Conservation (phyloP, 345 rosid genomes). For the Eucalyptus coolabah region DNA sequence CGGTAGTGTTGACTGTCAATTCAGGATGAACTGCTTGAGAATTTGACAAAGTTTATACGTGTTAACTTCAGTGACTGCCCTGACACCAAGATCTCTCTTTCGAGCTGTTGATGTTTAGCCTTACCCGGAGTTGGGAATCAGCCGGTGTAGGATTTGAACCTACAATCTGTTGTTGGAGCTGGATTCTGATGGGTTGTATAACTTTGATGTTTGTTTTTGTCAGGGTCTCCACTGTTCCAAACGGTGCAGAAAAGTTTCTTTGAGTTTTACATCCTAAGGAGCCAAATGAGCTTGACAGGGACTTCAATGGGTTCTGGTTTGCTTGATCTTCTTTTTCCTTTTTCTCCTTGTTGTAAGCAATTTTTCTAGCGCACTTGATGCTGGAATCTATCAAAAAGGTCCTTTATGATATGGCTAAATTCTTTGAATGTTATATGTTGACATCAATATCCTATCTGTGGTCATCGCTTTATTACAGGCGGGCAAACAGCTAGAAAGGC, state of each 20-base stretch:
- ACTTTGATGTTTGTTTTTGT: background rate
- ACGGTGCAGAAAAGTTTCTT: background rate
- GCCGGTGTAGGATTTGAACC: background rate
- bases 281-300: constrained; percentile 68
- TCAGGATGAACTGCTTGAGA: background rate
- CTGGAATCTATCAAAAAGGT: background rate
- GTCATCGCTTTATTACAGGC: constrained; percentile 14
- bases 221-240: constrained; percentile 5
- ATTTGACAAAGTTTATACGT: background rate
- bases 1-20: background rate
- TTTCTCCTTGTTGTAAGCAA: background rate
- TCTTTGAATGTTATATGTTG: background rate
- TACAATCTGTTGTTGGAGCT: background rate
- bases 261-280: background rate
- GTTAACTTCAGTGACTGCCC: background rate
- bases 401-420: background rate
- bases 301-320: constrained; percentile 60
- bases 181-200: background rate
- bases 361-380: background rate
- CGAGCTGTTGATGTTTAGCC: background rate
- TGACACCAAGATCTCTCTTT: background rate
- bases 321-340: constrained; percentile 2
- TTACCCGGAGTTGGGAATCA: background rate
- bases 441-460: background rate
- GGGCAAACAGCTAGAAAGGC: constrained; percentile 41